These are phyloP conservation scores for Protea cynaroides DNA, from an alignment of 164 flowering plant genomes.

Conservation along the genomic window DNA sequence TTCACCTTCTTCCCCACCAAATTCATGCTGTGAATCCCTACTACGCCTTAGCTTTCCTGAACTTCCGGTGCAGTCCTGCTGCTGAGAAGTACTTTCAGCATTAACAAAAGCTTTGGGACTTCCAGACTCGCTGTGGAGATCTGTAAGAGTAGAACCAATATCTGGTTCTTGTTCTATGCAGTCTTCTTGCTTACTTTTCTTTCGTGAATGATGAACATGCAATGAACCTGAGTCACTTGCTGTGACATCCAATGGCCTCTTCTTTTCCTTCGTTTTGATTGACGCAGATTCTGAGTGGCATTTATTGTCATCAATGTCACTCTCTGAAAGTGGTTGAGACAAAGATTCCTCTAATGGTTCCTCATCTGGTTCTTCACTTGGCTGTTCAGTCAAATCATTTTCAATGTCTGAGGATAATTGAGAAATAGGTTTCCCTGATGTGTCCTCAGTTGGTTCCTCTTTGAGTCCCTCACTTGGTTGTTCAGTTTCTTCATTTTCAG, in stretches of 20 bases:
- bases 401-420: neutral
- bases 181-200: conserved; percentile 20
- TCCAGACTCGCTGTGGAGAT: neutral
- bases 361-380: neutral
- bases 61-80: conserved; percentile 22
- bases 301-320: conserved; percentile 1
- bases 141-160: neutral
- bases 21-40: conserved; percentile 18
- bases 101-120: conserved; percentile 4
- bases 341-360: neutral
- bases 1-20: conserved; percentile 15
- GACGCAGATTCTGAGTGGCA: conserved; percentile 1
- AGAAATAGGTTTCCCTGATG: conserved; percentile 10
- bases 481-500: neutral
- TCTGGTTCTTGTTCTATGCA: conserved; percentile 8
- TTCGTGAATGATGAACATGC: conserved; percentile 6
- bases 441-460: conserved; percentile 9
- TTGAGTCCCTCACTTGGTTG: neutral
- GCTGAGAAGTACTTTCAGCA: conserved; percentile 14
- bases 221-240: conserved; percentile 7
- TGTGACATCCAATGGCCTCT: conserved; percentile 14
- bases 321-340: conserved; percentile 1
- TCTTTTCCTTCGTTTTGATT: conserved; percentile 16
- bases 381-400: neutral
- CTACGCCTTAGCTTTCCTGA: conserved; percentile 33